Conservation (phyloP, 129 eudicot genomes). For the Lactuca sativa region DNA sequence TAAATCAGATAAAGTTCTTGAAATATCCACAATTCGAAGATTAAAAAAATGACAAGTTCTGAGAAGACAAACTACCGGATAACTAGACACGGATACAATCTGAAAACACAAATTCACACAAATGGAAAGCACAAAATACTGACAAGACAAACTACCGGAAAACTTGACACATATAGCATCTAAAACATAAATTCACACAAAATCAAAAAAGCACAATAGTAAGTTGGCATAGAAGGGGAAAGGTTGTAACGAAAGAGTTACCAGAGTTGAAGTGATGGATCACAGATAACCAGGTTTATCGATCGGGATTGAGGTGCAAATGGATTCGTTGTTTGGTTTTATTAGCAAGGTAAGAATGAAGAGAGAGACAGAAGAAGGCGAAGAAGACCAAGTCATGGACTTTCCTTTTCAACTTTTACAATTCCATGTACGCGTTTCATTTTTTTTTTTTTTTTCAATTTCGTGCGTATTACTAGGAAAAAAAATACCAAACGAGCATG, state of each 20-base stretch:
- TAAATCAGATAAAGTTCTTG: constrained; percentile 15
- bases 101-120: background rate
- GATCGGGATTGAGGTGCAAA: constrained; percentile 8
- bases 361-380: constrained; percentile 8
- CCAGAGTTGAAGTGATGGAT: constrained; percentile 18
- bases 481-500: background rate
- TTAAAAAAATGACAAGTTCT: background rate
- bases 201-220: constrained; percentile 15
- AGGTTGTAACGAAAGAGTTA: constrained; percentile 1
- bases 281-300: constrained; percentile 8
- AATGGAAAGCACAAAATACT: background rate
- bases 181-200: background rate
- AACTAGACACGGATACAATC: background rate
- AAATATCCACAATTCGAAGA: background rate
- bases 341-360: constrained; percentile 19
- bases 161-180: constrained; percentile 13
- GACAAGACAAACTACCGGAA: background rate
- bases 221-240: background rate
- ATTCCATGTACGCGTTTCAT: constrained; percentile 5
- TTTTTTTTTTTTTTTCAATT: background rate
- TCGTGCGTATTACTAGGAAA: background rate
- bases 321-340: constrained; percentile 26
- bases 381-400: constrained; percentile 32
- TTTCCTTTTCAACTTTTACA: constrained; percentile 29
- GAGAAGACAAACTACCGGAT: background rate